Evolutionary conservation across 1,284 basidiomycete genomes (phyloP).

Genomic region (Sporisorium iseilematis-ciliati): DNA sequence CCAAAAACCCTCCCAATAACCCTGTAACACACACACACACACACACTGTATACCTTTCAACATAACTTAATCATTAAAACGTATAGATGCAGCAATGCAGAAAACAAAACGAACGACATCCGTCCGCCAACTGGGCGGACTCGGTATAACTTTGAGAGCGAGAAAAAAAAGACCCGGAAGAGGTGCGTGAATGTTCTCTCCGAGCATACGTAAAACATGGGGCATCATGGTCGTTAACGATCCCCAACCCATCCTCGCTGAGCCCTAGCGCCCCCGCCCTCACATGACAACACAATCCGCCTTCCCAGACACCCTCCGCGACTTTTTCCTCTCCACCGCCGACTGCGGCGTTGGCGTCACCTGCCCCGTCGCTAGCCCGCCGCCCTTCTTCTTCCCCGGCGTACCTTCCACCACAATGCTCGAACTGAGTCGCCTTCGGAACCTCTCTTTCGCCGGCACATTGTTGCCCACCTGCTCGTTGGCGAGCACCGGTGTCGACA

Average conservation of each 20-base stretch:
- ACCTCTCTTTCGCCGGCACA: conserved; percentile 17
- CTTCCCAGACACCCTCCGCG: conserved; percentile 41
- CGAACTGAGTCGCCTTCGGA: conserved; percentile 43
- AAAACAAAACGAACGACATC: too few species aligned
- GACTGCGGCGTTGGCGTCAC: conserved; percentile 33
- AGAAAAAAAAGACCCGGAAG: background rate
- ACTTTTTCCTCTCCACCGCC: conserved; percentile 40
- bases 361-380: conserved; percentile 25
- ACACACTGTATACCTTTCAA: background rate
- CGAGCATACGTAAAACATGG: background rate
- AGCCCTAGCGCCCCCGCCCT: conserved; percentile 14
- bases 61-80: background rate
- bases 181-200: conserved; percentile 21
- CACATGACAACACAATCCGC: conserved; percentile 51
- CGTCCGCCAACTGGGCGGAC: too few species aligned
- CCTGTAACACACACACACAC: too few species aligned
- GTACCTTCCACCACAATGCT: conserved; percentile 14
- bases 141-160: too few species aligned
- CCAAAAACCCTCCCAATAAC: conserved; percentile 10
- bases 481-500: conserved; percentile 26
- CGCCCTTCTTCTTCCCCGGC: conserved; percentile 13
- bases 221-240: too few species aligned
- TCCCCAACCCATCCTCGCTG: too few species aligned
- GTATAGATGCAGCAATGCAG: conserved; percentile 1
- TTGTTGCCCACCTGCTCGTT: conserved; percentile 10